Conservation (phyloP, 2,329 filamentous ascomycete genomes). For the Calonectria fujianensis region DNA sequence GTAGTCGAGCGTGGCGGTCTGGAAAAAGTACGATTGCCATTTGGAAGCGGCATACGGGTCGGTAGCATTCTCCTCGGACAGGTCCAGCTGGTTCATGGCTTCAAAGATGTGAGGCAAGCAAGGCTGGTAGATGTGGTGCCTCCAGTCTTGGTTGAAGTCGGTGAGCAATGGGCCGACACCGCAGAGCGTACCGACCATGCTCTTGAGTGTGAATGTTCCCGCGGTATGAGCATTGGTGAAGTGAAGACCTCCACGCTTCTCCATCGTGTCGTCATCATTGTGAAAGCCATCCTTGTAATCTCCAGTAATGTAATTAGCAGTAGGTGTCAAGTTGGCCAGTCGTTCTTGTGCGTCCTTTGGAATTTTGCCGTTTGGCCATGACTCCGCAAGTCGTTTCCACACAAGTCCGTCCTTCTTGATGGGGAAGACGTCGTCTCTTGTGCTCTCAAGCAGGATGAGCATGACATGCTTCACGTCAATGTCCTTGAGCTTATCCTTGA, state of each 20-base stretch:
- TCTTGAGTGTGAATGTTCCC: conserved; percentile 19
- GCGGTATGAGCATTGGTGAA: conserved; percentile 14
- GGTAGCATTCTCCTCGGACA: neutral
- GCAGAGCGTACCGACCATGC: conserved; percentile 59
- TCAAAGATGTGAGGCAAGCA: conserved; percentile 62
- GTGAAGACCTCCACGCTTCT: conserved; percentile 3
- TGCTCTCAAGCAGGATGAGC: conserved; percentile 15
- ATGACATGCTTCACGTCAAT: neutral
- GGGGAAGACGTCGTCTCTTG: conserved; percentile 2
- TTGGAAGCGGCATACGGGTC: conserved; percentile 13
- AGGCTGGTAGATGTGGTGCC: conserved; percentile 64
- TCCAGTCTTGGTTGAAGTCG: conserved; percentile 63
- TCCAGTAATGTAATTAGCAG: conserved; percentile 13
- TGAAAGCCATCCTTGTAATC: conserved; percentile 13
- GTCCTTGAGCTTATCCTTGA: conserved; percentile 5
- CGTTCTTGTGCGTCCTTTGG: neutral
- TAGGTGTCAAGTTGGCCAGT: conserved; percentile 18
- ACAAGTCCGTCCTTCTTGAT: conserved; percentile 8
- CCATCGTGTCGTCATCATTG: neutral
- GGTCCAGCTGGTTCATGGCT: conserved; percentile 20
- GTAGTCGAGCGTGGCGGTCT: neutral
- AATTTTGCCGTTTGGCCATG: conserved; percentile 1
- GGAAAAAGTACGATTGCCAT: conserved; percentile 10
- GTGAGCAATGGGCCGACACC: conserved; percentile 62
- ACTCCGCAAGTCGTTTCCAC: neutral